These are phyloP conservation scores for Pseudocercospora musae DNA, from an alignment of 2,329 filamentous ascomycete species.

Conservation along the genomic window DNA sequence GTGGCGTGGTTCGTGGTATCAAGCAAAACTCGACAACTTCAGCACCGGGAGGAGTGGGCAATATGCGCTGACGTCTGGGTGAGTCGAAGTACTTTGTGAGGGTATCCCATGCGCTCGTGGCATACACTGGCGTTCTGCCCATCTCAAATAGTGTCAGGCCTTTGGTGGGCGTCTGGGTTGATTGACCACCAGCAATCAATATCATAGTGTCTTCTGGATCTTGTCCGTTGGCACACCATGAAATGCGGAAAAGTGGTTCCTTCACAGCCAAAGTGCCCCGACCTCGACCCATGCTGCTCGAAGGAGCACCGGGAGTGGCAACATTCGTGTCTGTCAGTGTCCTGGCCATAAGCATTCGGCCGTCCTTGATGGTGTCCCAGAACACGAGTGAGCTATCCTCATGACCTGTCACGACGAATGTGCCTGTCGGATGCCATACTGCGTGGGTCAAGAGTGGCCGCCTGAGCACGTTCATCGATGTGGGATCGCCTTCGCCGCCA, in stretches of 20 bases:
- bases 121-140: slow-evolving; percentile 82
- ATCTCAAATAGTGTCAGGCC: slow-evolving; percentile 87
- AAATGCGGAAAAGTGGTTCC: slow-evolving; percentile 72
- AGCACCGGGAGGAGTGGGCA: slow-evolving; percentile 74
- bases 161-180: slow-evolving; percentile 63
- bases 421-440: slow-evolving; percentile 91
- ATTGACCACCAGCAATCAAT: slow-evolving; percentile 77
- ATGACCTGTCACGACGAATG: slow-evolving; percentile 80
- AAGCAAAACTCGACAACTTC: slow-evolving; percentile 77
- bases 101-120: slow-evolving; percentile 84
- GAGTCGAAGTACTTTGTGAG: slow-evolving; percentile 74
- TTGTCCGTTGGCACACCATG: slow-evolving; percentile 83
- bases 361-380: slow-evolving; percentile 80
- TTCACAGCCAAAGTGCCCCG: slow-evolving; percentile 58
- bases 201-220: slow-evolving; percentile 92
- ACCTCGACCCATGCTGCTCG: slow-evolving; percentile 22
- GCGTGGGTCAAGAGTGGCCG: slow-evolving; percentile 76
- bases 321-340: slow-evolving; percentile 73
- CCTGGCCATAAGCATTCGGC: slow-evolving; percentile 75
- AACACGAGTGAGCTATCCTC: slow-evolving; percentile 90
- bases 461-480: slow-evolving; percentile 59
- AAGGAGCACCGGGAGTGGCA: slow-evolving; percentile 55
- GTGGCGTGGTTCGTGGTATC: slow-evolving; percentile 76
- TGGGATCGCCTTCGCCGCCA: slow-evolving; percentile 68
- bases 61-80: slow-evolving; percentile 65